Percentiles rank a stretch among this genome's conserved stretches.
Evolutionary conservation across 1,284 basidiomycete species (phyloP).

Genomic region (Malassezia cuniculi): DNA sequence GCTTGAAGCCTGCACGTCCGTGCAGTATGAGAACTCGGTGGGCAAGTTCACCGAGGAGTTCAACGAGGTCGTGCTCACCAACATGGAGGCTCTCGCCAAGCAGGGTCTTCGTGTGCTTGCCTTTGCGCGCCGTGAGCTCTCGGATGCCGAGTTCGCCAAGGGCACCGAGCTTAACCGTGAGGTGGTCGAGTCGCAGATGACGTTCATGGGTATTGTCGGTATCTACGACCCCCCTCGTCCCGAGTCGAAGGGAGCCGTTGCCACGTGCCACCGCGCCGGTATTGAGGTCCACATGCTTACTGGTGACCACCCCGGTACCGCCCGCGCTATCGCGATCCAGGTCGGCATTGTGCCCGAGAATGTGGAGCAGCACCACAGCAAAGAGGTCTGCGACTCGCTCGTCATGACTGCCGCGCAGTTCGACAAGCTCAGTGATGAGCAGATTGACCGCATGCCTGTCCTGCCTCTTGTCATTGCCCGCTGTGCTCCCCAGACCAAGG

Average conservation of each 20-base stretch:
- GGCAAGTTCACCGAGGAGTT: conserved; percentile 33
- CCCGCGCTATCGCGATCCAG: conserved; percentile 47
- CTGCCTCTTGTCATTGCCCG: conserved; percentile 55
- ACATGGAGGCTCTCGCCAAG: conserved; percentile 38
- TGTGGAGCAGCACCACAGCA: conserved; percentile 13
- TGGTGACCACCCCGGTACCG: conserved; percentile 47
- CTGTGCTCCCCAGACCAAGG: conserved; percentile 49
- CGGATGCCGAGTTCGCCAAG: conserved; percentile 19
- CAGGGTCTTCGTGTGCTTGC: conserved; percentile 40
- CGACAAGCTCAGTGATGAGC: conserved; percentile 53
- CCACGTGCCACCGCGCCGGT: conserved; percentile 55
- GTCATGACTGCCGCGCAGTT: conserved; percentile 54
- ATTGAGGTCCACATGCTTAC: conserved; percentile 59
- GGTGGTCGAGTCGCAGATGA: conserved; percentile 53
- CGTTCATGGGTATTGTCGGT: conserved; percentile 56
- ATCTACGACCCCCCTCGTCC: conserved; percentile 60
- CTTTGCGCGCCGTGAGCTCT: conserved; percentile 29
- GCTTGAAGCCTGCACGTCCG: conserved; percentile 27
- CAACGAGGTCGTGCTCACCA: conserved; percentile 22
- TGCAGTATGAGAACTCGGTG: conserved; percentile 23
- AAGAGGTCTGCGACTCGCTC: conserved; percentile 22
- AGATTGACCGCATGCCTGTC: conserved; percentile 53
- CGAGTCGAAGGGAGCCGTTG: conserved; percentile 55
- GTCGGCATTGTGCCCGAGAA: conserved; percentile 50
- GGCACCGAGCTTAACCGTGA: conserved; percentile 27